A percentile compares a stretch with the other conserved stretches of the same genome.
phyloP scores from a whole-genome alignment of 805 yeast species.

The Metschnikowia noctiluminum region DNA sequence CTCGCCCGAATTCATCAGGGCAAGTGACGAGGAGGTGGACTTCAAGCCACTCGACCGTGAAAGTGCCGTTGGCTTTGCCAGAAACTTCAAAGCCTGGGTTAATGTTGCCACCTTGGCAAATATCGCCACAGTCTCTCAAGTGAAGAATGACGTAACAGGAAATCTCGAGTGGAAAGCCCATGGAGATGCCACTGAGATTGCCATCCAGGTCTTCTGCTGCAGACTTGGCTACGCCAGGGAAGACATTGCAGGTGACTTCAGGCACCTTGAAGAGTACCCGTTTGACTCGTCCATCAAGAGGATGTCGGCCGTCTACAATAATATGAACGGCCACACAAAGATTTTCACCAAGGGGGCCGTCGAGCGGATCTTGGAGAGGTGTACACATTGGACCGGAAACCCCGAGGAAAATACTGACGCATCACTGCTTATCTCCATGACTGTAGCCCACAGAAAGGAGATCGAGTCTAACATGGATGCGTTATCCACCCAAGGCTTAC shows the following conservation, averaged over 20 bases:
- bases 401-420: slow-evolving; percentile 16
- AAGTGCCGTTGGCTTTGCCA: slow-evolving; percentile 18
- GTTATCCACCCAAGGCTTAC: slow-evolving; percentile 16
- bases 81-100: slow-evolving; percentile 49
- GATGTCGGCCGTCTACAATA: slow-evolving; percentile 15
- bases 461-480: slow-evolving; percentile 17
- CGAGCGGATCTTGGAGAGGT: slow-evolving; percentile 14
- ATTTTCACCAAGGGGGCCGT: slow-evolving; percentile 18
- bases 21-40: slow-evolving; percentile 35
- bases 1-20: slow-evolving; percentile 35
- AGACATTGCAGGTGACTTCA: slow-evolving; percentile 19
- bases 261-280: slow-evolving; percentile 14
- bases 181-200: slow-evolving; percentile 18
- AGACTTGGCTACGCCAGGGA: slow-evolving; percentile 19
- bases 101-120: slow-evolving; percentile 72
- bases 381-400: slow-evolving; percentile 15
- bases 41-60: slow-evolving; percentile 20
- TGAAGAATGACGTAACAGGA: slow-evolving; percentile 36
- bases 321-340: slow-evolving; percentile 3
- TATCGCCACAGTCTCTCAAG: slow-evolving; percentile 62
- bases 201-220: slow-evolving; percentile 17
- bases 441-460: slow-evolving; percentile 8
- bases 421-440: slow-evolving; percentile 9
- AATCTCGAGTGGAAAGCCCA: slow-evolving; percentile 23
- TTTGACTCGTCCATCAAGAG: slow-evolving; percentile 17